A percentile compares a stretch with the other conserved stretches of the same genome.
Conservation (phyloP, 768 basidiomycete genomes). For the Leccinum longicurvipes region DNA sequence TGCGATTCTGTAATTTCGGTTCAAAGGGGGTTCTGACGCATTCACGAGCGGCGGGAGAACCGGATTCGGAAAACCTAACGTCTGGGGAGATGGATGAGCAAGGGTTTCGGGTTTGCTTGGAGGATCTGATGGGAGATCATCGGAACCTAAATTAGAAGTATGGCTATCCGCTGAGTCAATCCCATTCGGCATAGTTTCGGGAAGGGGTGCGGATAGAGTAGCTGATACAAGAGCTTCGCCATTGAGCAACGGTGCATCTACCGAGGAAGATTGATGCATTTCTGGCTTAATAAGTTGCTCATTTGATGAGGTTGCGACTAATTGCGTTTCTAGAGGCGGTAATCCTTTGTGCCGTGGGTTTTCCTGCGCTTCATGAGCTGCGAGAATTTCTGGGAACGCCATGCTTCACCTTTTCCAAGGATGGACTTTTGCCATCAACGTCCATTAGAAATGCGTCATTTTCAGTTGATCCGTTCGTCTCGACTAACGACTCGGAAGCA, state of each 20-base stretch:
- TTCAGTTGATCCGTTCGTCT: neutral
- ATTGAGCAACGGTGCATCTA: neutral
- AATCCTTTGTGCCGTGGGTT: neutral
- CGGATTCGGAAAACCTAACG: neutral
- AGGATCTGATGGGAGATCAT: neutral
- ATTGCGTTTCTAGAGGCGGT: neutral
- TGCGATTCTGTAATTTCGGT: constrained; percentile 16
- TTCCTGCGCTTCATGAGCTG: neutral
- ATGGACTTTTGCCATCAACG: neutral
- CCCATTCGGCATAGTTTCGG: neutral
- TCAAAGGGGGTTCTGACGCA: constrained; percentile 13
- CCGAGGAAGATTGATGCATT: neutral
- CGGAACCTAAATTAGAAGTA: neutral
- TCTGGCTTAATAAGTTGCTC: neutral
- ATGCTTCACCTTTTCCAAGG: neutral
- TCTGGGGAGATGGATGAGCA: neutral
- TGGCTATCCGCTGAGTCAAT: constrained; percentile 1
- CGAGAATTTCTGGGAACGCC: neutral
- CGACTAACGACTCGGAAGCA: neutral
- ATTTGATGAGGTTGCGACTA: neutral
- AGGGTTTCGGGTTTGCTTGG: neutral
- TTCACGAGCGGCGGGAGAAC: constrained; percentile 12
- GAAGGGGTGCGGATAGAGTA: neutral
- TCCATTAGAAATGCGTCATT: constrained; percentile 1
- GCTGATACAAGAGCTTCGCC: neutral